Base-by-base conservation (phyloP, 805 yeast species). In the Metschnikowia peoriensis region DNA sequence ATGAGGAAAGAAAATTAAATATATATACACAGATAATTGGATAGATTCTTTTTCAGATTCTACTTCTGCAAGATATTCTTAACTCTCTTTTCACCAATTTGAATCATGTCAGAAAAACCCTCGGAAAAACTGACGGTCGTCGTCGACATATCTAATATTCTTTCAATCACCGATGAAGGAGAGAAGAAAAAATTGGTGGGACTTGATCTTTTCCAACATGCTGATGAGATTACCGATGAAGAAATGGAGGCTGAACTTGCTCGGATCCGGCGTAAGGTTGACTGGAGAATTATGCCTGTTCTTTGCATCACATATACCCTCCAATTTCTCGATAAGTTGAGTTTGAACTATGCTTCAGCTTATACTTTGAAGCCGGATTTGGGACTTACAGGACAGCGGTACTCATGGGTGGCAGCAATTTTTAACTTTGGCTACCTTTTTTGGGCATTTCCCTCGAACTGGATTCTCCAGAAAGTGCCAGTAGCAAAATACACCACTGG, bases 181-280 rank as follows among this genome's bases (percentile, higher is more conserved):
- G 43, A 48, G 11, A 44, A 49, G 1, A 29, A 44, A 4, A 42
- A 59, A 5, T 61, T 61, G 27, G 53, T 61, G 1, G 70, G 69
- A 2, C 54, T 66, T 28, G 66, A 63, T 8, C 56, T 61, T 22
- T 65, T 64, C 53, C 69, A 68, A 32, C 53, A 64, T 15, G 66
- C 66, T 1, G 61, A 66, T 47, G 66, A 66, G 9, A 58, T 71
- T 27, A 57, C 66, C 27, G 58, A 60, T 6, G 72, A 63, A 40
- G 76, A 72, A 55, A 51, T 59, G 22, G 61, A 58, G 9, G 44
- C 50, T 1, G 63, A 58, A 27, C 57, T 66, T 28, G 55, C 53
- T 29, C 51, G 59, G 17, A 60, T 72, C 44, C 60, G 68, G 39
- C 59, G 71, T 46, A 73, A 70, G 55, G 55, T 74, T 17, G 78